Evolutionary conservation across 75 land plant species (phyloP), one percentile per base, ranked within the genome.

Genomic region (Selaginella tamariscina): DNA sequence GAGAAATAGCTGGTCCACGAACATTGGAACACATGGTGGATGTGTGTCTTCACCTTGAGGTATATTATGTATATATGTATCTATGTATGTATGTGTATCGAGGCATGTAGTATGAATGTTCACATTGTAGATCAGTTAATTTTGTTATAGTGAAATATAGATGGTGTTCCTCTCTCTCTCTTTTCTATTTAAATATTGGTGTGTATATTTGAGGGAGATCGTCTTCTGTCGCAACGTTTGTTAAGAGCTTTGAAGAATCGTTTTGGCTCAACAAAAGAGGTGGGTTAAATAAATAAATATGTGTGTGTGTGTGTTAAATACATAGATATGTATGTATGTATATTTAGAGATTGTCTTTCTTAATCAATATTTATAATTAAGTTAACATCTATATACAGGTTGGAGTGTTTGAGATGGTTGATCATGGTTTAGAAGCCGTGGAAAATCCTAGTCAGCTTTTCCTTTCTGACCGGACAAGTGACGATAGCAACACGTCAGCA

Each of bases 231-330:
- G 20, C 82, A 93, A 71, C 86, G 98, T 1, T 59, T 93, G 28
- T 79, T 93, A 56, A 82, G 98, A 24, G 73, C 88, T 55, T 94
- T 86, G 32, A 93, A 93, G 64, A 93, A 93, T 64, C 89, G 98
- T 29, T 93, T 86, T 86, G 98, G 98, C 13, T 86, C 95, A 24
- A 84, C 84, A 29, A 88, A 89, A 82, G 98, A 93, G 90, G 97
- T 89, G 11, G 54, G 44, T 23, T 59, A 31, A 22, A n/a, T 30
- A 26, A 31, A 0, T n/a, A 1, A 26, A 27, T 0, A 31, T 15
- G 15, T 24, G 26, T 24, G 8, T 66, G n/a, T n/a, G n/a, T n/a
- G n/a, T n/a, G n/a, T n/a, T n/a, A n/a, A n/a, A n/a, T n/a, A n/a
- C n/a, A n/a, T n/a, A n/a, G n/a, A n/a, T n/a, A n/a, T n/a, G n/a